Base-by-base conservation (phyloP, 2,329 filamentous ascomycete species). In the Microdochium nivale region DNA sequence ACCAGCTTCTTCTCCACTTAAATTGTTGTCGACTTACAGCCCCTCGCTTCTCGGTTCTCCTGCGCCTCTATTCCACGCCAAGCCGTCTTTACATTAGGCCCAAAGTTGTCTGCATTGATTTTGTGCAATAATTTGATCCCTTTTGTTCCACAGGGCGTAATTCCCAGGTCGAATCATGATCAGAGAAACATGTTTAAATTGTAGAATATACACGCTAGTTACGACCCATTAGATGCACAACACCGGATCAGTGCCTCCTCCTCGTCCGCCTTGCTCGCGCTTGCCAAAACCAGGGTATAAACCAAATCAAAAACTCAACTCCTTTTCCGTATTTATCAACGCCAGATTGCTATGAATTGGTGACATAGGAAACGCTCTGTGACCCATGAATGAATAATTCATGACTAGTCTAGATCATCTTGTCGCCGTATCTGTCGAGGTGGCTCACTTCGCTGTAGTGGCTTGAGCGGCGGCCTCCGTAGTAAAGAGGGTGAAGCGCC, bases 401-500 rank as follows among this genome's bases (percentile, higher is more conserved):
- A 25, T 5, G 32, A n/a, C 30, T n/a, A 43, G 25, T 30, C 44
- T 53, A 59, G 49, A 59, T 54, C 54, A 51, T 56, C 48, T 59
- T 59, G 1, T 59, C 54, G 19, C 24, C 55, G 59, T 80, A 79
- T 24, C 72, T 71, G 46, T 70, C 68, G 61, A 80, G 69, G 56
- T 77, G 65, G n/a, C 70, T 67, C 35, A 67, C 75, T 54, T 71
- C 73, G 46, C 76, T 79, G 61, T 80, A 80, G 8, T 65, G 63
- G 56, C 69, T 76, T 11, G 58, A 60, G 53, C 62, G 56, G 35
- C 53, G 55, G 25, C 64, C 62, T 2, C 65, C 66, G 30, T 65
- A 65, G 58, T 76, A 68, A 49, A 74, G 73, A 25, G 81, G 81
- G 58, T 85, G 81, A 56, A 81, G 54, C 1, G 78, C 77, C 8